Percentiles rank a stretch among this genome's conserved stretches.
phyloP scores from a whole-genome alignment of 1,139 yeast species.

The Taphrina betulina region DNA sequence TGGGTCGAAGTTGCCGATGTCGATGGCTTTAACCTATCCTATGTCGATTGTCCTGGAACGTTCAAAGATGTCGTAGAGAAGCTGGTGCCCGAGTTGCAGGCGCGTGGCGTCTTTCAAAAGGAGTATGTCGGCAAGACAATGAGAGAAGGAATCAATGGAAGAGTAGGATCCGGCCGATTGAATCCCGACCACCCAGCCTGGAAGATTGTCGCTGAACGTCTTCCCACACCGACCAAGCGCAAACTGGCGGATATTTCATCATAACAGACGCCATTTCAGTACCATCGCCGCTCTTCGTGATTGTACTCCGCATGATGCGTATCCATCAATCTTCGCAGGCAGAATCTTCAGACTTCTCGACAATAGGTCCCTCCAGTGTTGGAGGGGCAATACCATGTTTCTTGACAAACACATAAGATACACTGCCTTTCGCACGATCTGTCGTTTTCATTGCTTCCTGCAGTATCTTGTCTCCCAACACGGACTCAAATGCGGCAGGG shows the following conservation, averaged over 20 bases:
- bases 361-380: too few species aligned
- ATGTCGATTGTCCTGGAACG: conserved; percentile 45
- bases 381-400: conserved; percentile 10
- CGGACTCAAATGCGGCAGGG: neutral
- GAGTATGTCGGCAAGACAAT: conserved; percentile 42
- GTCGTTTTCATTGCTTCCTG: neutral
- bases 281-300: too few species aligned
- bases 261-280: too few species aligned
- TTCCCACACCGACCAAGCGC: neutral
- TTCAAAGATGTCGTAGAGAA: conserved; percentile 46
- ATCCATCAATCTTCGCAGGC: too few species aligned
- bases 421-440: neutral
- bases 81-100: conserved; percentile 46
- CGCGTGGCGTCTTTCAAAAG: conserved; percentile 45
- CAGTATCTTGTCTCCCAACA: conserved; percentile 12
- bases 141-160: conserved; percentile 8
- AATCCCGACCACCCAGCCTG: conserved; percentile 7
- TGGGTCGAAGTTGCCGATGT: conserved; percentile 46
- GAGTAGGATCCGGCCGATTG: neutral
- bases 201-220: neutral
- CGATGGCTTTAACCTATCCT: conserved; percentile 47
- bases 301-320: too few species aligned
- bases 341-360: too few species aligned
- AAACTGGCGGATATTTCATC: neutral
- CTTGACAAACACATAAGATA: conserved; percentile 13